These are phyloP conservation scores for Suillus tomentosus DNA, from an alignment of 768 basidiomycete species.

Conservation along the genomic window DNA sequence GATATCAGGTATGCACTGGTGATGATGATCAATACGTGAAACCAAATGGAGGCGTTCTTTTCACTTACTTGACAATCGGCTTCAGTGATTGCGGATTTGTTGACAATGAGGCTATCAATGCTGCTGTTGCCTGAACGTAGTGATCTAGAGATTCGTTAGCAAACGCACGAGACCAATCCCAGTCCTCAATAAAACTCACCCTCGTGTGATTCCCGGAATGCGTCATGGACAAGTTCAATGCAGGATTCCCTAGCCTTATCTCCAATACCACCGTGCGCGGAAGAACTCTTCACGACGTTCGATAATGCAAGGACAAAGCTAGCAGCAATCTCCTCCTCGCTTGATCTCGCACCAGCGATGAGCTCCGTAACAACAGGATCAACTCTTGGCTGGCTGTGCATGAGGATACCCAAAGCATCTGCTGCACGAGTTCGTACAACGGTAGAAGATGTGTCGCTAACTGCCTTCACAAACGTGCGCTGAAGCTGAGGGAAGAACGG, in stretches of 20 bases:
- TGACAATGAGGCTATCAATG: constrained; percentile 64
- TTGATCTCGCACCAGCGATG: constrained; percentile 57
- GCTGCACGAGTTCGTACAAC: constrained; percentile 83
- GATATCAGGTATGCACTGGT: constrained; percentile 60
- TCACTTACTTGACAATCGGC: constrained; percentile 67
- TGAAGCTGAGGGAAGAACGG: constrained; percentile 99
- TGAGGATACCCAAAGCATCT: constrained; percentile 83
- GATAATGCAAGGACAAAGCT: constrained; percentile 80
- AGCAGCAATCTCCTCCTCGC: constrained; percentile 69
- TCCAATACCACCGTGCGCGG: constrained; percentile 65
- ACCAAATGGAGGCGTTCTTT: not conserved
- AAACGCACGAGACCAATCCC: constrained; percentile 12
- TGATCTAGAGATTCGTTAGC: constrained; percentile 48
- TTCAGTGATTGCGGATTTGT: constrained; percentile 62
- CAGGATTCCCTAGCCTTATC: constrained; percentile 73
- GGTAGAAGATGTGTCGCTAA: constrained; percentile 75
- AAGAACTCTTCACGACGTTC: constrained; percentile 66
- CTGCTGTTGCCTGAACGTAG: constrained; percentile 65
- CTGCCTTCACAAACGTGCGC: constrained; percentile 93
- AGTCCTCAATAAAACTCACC: constrained; percentile 42
- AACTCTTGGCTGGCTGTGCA: constrained; percentile 87
- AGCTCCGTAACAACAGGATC: constrained; percentile 96
- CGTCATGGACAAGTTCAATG: constrained; percentile 73
- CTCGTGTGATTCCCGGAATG: constrained; percentile 72
- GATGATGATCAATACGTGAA: constrained; percentile 14